Evolutionary conservation across 2,329 filamentous ascomycete genomes (phyloP).

Genomic region (Ceratocystis eucalypticola): DNA sequence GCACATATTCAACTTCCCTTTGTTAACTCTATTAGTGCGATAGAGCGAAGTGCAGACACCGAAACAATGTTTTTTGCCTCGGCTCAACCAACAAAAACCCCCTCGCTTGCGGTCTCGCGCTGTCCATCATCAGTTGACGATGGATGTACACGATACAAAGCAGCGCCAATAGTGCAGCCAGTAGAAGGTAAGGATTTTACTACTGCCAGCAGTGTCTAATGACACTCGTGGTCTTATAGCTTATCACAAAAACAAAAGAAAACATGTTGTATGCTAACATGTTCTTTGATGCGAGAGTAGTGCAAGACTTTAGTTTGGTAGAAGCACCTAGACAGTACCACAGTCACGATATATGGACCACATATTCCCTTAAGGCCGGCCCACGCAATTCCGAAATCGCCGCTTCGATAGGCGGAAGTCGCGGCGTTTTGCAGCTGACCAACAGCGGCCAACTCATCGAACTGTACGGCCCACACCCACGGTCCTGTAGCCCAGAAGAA

Average conservation of each 20-base stretch:
- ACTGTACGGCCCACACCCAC: constrained; percentile 5
- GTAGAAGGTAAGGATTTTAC: neutral
- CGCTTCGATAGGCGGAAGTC: constrained; percentile 14
- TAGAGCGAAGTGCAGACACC: constrained; percentile 4
- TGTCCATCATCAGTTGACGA: neutral
- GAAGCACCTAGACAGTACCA: constrained; percentile 3
- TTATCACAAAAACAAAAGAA: too few species aligned
- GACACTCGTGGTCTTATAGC: too few species aligned
- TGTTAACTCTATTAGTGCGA: neutral
- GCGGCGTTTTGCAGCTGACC: constrained; percentile 13
- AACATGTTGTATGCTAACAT: neutral
- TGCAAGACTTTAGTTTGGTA: constrained; percentile 10
- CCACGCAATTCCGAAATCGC: constrained; percentile 34
- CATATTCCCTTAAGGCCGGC: constrained; percentile 37
- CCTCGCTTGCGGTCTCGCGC: constrained; percentile 1
- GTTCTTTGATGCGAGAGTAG: neutral
- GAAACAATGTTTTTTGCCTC: constrained; percentile 10
- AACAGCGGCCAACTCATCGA: neutral
- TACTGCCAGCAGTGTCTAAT: too few species aligned
- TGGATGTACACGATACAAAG: neutral
- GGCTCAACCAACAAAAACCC: neutral
- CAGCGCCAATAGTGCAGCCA: neutral
- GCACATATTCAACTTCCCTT: neutral
- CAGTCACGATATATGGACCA: constrained; percentile 8
- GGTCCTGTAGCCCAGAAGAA: constrained; percentile 4